Percentiles rank a stretch among this genome's conserved stretches.
Conservation (phyloP, 2,329 filamentous ascomycete genomes). For the Aspergillus aculeatus region DNA sequence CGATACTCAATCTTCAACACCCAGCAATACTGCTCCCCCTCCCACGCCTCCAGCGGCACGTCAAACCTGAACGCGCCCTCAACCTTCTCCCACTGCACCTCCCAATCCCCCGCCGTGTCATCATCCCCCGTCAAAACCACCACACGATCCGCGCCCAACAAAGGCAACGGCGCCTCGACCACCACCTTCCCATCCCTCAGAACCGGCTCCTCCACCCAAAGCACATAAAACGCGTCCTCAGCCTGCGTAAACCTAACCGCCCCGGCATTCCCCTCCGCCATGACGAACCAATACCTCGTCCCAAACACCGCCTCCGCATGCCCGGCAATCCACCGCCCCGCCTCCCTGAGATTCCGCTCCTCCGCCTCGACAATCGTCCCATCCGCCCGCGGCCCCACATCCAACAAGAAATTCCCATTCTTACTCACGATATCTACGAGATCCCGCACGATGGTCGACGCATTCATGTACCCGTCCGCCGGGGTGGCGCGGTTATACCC, state of each 20-base stretch:
- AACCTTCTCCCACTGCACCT: not conserved
- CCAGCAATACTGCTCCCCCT: not conserved
- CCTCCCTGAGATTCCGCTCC: slow-evolving; percentile 48
- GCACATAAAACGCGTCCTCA: slow-evolving; percentile 54
- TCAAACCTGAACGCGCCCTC: not conserved
- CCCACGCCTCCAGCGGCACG: not conserved
- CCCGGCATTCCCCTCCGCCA: slow-evolving; percentile 40
- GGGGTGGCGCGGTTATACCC: slow-evolving; percentile 60
- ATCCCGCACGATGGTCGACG: slow-evolving; percentile 47
- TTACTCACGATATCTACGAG: slow-evolving; percentile 56
- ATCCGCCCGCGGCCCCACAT: slow-evolving; percentile 57
- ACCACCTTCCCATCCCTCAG: slow-evolving; percentile 36
- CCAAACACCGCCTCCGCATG: slow-evolving; percentile 59
- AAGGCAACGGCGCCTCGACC: slow-evolving; percentile 45
- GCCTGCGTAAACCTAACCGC: slow-evolving; percentile 54
- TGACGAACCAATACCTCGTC: slow-evolving; percentile 56
- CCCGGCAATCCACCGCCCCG: slow-evolving; percentile 54
- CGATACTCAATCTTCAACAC: slow-evolving; percentile 3
- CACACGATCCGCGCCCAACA: slow-evolving; percentile 48
- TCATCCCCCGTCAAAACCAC: slow-evolving; percentile 41
- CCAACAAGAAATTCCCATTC: slow-evolving; percentile 58
- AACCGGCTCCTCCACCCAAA: slow-evolving; percentile 47
- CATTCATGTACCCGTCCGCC: slow-evolving; percentile 52
- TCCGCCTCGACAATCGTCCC: slow-evolving; percentile 55
- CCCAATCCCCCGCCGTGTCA: not conserved